Percentiles rank a stretch among this genome's conserved stretches.
These are phyloP conservation scores for Paratinospora sagittata DNA, from an alignment of 164 flowering plant species.

Conservation along the genomic window DNA sequence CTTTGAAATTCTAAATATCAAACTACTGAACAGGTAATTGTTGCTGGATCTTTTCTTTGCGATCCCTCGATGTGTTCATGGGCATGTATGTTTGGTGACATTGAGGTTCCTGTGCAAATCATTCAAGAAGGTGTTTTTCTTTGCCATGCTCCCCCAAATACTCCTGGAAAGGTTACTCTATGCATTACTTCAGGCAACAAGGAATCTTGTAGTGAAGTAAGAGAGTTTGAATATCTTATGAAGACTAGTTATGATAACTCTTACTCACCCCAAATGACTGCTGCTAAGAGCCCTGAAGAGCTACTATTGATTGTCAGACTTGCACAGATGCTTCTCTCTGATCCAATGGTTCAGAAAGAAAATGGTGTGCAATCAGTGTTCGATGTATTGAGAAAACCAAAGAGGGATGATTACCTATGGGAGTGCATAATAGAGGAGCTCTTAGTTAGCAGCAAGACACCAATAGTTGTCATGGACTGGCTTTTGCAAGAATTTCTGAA, in stretches of 20 bases:
- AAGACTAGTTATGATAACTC: slow-evolving; percentile 25
- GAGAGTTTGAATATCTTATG: slow-evolving; percentile 78
- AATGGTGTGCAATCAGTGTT: slow-evolving; percentile 27
- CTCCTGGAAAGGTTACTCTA: slow-evolving; percentile 63
- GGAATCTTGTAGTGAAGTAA: slow-evolving; percentile 81
- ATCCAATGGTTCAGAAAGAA: slow-evolving; percentile 26
- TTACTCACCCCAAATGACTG: slow-evolving; percentile 26
- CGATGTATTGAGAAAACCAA: slow-evolving; percentile 22
- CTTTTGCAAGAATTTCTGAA: slow-evolving; percentile 71
- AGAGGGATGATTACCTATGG: slow-evolving; percentile 55
- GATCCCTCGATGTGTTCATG: slow-evolving; percentile 59
- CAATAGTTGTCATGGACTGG: slow-evolving; percentile 49
- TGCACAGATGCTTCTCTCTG: slow-evolving; percentile 63
- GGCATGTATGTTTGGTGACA: slow-evolving; percentile 89
- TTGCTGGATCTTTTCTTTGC: slow-evolving; percentile 85
- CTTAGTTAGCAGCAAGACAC: slow-evolving; percentile 47
- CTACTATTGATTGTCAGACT: slow-evolving; percentile 60
- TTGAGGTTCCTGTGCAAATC: slow-evolving; percentile 74
- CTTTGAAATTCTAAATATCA: slow-evolving; percentile 4
- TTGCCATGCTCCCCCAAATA: slow-evolving; percentile 70
- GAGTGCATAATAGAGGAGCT: slow-evolving; percentile 49
- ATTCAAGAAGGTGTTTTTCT: slow-evolving; percentile 77
- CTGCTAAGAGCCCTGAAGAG: slow-evolving; percentile 49
- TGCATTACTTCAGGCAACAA: slow-evolving; percentile 78
- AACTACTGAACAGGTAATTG: slow-evolving; percentile 55